Evolutionary conservation across 2,329 filamentous ascomycete genomes (phyloP).

Genomic region (Nigrograna mackinnonii): DNA sequence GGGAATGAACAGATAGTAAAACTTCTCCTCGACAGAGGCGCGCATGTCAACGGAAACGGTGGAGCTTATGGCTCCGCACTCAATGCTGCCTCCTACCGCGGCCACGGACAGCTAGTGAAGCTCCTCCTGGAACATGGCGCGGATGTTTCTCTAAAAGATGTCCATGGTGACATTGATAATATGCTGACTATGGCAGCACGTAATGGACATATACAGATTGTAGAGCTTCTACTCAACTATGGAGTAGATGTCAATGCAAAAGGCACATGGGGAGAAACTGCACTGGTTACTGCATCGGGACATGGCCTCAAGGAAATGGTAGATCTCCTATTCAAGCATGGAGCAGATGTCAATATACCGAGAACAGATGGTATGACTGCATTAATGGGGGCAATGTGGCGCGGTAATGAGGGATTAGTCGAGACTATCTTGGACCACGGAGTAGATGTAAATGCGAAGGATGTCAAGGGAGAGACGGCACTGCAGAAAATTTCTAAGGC

Average conservation of each 20-base stretch:
- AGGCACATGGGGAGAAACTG: background rate
- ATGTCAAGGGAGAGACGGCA: background rate
- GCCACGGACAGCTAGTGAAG: constrained; percentile 9
- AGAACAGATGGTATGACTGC: constrained; percentile 18
- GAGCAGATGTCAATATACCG: constrained; percentile 20
- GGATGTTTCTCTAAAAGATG: background rate
- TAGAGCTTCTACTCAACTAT: constrained; percentile 7
- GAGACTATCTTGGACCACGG: constrained; percentile 2
- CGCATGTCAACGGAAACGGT: constrained; percentile 7
- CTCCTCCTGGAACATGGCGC: background rate
- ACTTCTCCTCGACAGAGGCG: constrained; percentile 20
- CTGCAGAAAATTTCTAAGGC: background rate
- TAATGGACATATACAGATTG: constrained; percentile 1
- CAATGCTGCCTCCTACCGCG: constrained; percentile 12
- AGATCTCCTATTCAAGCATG: constrained; percentile 18
- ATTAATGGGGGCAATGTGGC: constrained; percentile 16
- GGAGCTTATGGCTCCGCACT: constrained; percentile 21
- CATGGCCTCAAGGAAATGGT: constrained; percentile 18
- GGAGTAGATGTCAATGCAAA: constrained; percentile 10
- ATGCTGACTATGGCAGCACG: background rate
- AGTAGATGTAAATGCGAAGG: constrained; percentile 17
- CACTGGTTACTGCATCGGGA: background rate
- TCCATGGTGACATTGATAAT: background rate
- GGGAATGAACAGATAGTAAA: constrained; percentile 15
- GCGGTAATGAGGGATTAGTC: background rate